Evolutionary conservation across 768 basidiomycete genomes (phyloP).

Genomic region (Suillus fuscotomentosus): DNA sequence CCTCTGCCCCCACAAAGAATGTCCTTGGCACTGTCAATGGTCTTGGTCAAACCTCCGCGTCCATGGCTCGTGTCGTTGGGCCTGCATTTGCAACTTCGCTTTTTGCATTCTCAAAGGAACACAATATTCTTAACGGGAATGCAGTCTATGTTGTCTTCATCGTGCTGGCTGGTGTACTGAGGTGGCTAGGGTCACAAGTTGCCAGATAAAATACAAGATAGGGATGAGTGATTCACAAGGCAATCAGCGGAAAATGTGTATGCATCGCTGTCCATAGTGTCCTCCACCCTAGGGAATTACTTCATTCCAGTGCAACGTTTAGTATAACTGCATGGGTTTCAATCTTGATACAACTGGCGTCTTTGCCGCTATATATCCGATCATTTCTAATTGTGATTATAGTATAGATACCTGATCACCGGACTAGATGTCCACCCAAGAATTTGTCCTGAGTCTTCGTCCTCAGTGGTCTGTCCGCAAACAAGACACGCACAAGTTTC

Average conservation of each 20-base stretch:
- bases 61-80: slow-evolving; percentile 45
- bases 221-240: slow-evolving; percentile 17
- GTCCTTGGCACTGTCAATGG: slow-evolving; percentile 68
- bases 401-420: slow-evolving; percentile 5
- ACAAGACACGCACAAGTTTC: slow-evolving; percentile 81
- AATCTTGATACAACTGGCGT: not conserved
- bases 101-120: slow-evolving; percentile 48
- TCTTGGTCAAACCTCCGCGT: slow-evolving; percentile 43
- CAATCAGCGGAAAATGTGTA: not conserved
- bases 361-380: not conserved
- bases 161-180: slow-evolving; percentile 31
- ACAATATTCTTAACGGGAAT: slow-evolving; percentile 44
- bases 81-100: slow-evolving; percentile 49
- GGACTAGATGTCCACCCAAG: slow-evolving; percentile 53
- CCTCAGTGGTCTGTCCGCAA: slow-evolving; percentile 82
- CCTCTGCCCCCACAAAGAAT: slow-evolving; percentile 48
- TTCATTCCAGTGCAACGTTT: not conserved
- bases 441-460: slow-evolving; percentile 80
- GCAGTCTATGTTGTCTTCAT: slow-evolving; percentile 46
- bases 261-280: not conserved
- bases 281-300: too few relatives aligned
- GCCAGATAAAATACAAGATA: slow-evolving; percentile 42
- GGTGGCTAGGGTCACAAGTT: slow-evolving; percentile 37
- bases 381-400: not conserved
- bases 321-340: not conserved